Base-by-base conservation (phyloP, 2,329 filamentous ascomycete species). In the Sporothrix pseudoabietina region DNA sequence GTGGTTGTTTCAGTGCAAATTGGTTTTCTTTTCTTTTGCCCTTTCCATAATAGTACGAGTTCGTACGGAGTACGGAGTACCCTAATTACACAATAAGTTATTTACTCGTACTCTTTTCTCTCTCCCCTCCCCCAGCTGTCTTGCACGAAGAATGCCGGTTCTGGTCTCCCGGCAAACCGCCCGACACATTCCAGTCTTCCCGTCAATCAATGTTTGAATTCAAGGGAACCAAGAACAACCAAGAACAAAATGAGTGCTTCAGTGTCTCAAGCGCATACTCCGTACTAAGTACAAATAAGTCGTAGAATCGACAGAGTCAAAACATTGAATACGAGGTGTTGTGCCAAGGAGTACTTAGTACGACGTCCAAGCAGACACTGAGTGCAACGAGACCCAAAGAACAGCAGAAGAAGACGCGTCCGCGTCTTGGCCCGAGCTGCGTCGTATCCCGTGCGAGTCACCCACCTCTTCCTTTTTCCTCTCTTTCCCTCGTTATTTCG, bases 301-400 rank as follows among this genome's bases (percentile, higher is more conserved):
- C 44, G 6, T 26, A 19, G 14, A 26, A n/a, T 12, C 52, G 14
- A 55, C 52, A 19, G 35, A 26, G 2, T 4, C 12, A 12, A 22
- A 35, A 30, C 26, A 68, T 35, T 35, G 65, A 68, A 68, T 68
- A 68, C 65, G 44, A 68, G 41, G 44, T 35, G 65, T 14, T 52
- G 65, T 68, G 44, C 65, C 44, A 52, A 52, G 61, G 26, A 26
- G 26, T 26, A 26, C 26, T 26, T 26, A 41, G 61, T 65, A 16
- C 61, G 39, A 44, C 35, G 10, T 26, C 2, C 35, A 41, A 22
- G 26, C 12, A 22, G 6, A 22, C 8, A 10, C 9, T 54, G 19
- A 22, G 10, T 10, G 52, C 35, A 35, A 35, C 35, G 35, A 35
- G 35, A 35, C 35, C 35, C 35, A 4, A 35, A 35, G 4, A 22